Conservation (phyloP, 805 yeast species). For the Ogataea zsoltii region DNA sequence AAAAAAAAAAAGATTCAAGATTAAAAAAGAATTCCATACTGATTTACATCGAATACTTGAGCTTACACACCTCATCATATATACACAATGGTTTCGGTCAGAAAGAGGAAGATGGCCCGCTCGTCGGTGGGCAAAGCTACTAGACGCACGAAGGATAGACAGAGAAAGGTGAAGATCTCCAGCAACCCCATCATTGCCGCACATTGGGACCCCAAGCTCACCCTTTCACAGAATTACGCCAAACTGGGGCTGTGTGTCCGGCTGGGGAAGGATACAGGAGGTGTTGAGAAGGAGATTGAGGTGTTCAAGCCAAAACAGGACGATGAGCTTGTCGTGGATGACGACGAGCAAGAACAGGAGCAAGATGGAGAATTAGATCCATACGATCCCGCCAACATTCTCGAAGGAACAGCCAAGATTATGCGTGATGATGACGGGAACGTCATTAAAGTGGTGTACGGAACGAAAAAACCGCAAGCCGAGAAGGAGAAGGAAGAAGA, state of each 20-base stretch:
- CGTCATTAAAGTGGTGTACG: constrained; percentile 67
- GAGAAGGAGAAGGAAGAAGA: constrained; percentile 18
- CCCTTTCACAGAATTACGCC: constrained; percentile 84
- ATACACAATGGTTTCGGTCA: constrained; percentile 48
- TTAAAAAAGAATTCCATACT: too few relatives aligned
- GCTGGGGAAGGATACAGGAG: constrained; percentile 74
- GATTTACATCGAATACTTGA: too few relatives aligned
- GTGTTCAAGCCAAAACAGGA: constrained; percentile 36
- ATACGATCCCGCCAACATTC: constrained; percentile 60
- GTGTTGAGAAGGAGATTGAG: constrained; percentile 62
- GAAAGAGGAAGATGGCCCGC: constrained; percentile 82
- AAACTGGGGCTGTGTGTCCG: constrained; percentile 73
- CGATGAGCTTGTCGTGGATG: constrained; percentile 28
- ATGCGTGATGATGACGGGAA: constrained; percentile 69
- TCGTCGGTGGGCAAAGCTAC: constrained; percentile 71
- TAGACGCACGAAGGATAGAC: constrained; percentile 68
- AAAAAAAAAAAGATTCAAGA: too few relatives aligned
- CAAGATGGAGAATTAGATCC: constrained; percentile 39
- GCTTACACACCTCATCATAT: neutral
- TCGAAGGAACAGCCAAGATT: constrained; percentile 77
- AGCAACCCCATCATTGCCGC: constrained; percentile 83
- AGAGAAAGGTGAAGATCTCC: constrained; percentile 62
- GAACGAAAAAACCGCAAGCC: constrained; percentile 44
- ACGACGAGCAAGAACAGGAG: constrained; percentile 35
- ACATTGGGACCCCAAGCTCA: constrained; percentile 84